Evolutionary conservation across 2,329 filamentous ascomycete genomes (phyloP).

Genomic region (Chrysoporthe puriensis): DNA sequence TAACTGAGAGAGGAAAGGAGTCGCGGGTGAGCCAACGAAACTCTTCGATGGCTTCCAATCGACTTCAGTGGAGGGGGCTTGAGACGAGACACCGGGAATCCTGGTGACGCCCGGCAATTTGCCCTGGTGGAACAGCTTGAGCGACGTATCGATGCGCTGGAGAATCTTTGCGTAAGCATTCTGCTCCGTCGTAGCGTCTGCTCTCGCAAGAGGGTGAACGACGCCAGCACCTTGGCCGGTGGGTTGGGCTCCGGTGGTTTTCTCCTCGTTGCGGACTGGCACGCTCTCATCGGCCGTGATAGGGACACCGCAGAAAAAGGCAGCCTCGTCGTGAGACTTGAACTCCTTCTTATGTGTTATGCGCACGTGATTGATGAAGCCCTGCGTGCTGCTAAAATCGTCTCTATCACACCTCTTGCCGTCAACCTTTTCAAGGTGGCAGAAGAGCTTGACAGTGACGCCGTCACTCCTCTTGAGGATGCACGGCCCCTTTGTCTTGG

Average conservation of each 20-base stretch:
- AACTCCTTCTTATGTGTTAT: conserved; percentile 93
- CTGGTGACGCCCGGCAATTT: conserved; percentile 52
- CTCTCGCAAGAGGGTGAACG: conserved; percentile 65
- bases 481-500: conserved; percentile 84
- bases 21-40: conserved; percentile 61
- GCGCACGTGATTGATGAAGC: conserved; percentile 99
- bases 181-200: conserved; percentile 57
- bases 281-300: conserved; percentile 70
- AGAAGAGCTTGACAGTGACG: conserved; percentile 86
- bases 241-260: conserved; percentile 35
- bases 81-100: conserved; percentile 43
- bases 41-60: conserved; percentile 36
- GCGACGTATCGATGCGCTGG: conserved; percentile 57
- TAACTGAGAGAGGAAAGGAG: conserved; percentile 69
- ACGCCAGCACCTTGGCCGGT: conserved; percentile 45
- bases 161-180: conserved; percentile 55
- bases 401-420: conserved; percentile 78
- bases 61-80: conserved; percentile 31
- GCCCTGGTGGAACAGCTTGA: conserved; percentile 56
- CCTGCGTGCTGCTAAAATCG: conserved; percentile 94
- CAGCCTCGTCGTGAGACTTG: conserved; percentile 94
- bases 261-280: conserved; percentile 50
- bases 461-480: conserved; percentile 85
- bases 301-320: conserved; percentile 81
- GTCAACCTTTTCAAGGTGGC: conserved; percentile 41